Evolutionary conservation across 306 rosid genomes (phyloP).

Genomic region (Sphenostylis stenocarpa): DNA sequence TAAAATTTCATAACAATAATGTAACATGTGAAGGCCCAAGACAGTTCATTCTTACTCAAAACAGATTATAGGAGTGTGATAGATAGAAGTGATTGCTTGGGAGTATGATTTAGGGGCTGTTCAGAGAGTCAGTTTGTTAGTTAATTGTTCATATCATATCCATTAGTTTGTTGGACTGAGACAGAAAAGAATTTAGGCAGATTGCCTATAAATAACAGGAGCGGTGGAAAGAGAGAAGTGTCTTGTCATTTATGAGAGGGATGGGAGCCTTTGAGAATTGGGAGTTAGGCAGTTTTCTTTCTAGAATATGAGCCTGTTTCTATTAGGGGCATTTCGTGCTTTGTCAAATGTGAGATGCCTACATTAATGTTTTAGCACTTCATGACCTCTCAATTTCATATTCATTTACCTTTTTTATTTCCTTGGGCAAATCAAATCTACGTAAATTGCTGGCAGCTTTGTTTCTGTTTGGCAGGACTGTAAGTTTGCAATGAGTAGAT

Average conservation of each 20-base stretch:
- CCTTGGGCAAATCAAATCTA: background rate
- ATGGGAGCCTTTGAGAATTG: background rate
- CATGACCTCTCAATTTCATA: background rate
- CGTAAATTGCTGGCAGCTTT: background rate
- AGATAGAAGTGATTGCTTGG: slow-evolving; percentile 6
- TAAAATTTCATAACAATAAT: background rate
- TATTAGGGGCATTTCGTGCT: background rate
- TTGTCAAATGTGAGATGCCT: slow-evolving; percentile 20
- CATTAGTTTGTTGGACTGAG: background rate
- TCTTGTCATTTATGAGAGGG: background rate
- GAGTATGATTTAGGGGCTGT: background rate
- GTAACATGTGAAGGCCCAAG: background rate
- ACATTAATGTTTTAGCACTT: slow-evolving; percentile 5
- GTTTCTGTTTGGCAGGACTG: background rate
- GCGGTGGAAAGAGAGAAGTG: background rate
- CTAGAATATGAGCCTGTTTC: background rate
- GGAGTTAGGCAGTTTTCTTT: background rate
- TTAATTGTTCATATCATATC: background rate
- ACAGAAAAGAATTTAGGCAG: background rate
- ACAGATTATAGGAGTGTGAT: background rate
- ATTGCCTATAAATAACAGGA: background rate
- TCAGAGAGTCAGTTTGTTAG: background rate
- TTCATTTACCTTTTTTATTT: background rate
- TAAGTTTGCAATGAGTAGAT: background rate
- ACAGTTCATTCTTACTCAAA: background rate